Conservation (phyloP, 768 basidiomycete genomes). For the Psilocybe cubensis region DNA sequence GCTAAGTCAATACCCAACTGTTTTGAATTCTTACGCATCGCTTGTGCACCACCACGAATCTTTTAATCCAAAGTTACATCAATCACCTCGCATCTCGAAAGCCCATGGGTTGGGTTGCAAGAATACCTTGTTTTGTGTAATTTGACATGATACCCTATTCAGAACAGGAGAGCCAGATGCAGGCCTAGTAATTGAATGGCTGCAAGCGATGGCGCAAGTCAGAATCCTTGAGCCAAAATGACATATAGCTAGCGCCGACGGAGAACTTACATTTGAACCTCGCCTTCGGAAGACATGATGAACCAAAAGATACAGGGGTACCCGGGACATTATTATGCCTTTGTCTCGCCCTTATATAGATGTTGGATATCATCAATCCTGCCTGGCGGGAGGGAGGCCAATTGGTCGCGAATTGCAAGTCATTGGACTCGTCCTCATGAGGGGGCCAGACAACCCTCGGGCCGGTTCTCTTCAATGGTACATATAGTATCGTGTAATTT, state of each 20-base stretch:
- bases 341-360: conserved; percentile 13
- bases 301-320: conserved; percentile 25
- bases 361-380: not conserved
- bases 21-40: conserved; percentile 73
- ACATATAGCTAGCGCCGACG: too few species aligned
- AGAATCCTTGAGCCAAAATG: not conserved
- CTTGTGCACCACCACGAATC: conserved; percentile 77
- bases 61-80: conserved; percentile 9
- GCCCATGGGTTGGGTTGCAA: not conserved
- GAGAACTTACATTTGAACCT: conserved; percentile 59
- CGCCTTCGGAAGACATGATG: conserved; percentile 26
- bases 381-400: not conserved
- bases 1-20: too few species aligned
- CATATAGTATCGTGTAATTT: not conserved
- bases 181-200: conserved; percentile 30
- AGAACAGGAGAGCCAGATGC: conserved; percentile 39
- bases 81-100: not conserved
- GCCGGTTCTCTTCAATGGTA: not conserved
- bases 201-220: conserved; percentile 36
- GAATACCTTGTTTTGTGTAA: conserved; percentile 80
- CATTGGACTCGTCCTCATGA: conserved; percentile 9
- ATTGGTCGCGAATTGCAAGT: conserved; percentile 6
- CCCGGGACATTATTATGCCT: conserved; percentile 37
- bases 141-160: conserved; percentile 73
- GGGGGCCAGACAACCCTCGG: not conserved